Conservation (phyloP, 2,329 filamentous ascomycete genomes). For the Monascus ruber region DNA sequence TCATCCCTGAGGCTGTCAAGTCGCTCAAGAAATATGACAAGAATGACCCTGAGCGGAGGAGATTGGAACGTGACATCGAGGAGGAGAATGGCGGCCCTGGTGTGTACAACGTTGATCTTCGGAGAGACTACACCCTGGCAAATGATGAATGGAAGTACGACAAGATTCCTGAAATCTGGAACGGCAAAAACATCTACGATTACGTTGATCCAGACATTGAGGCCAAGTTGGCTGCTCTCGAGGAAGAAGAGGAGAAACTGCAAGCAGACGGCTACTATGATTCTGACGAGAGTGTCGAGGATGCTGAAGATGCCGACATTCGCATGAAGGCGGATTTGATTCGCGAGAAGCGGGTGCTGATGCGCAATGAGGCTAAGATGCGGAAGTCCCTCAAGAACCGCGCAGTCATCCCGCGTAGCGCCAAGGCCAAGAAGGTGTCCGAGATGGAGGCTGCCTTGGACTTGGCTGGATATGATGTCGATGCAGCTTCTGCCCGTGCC, state of each 20-base stretch:
- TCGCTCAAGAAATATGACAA: constrained; percentile 80
- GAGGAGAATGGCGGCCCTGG: constrained; percentile 88
- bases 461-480: constrained; percentile 73
- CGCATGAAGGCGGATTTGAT: constrained; percentile 89
- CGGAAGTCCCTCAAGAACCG: constrained; percentile 96
- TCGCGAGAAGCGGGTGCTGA: constrained; percentile 82
- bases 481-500: constrained; percentile 60
- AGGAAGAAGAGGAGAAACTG: constrained; percentile 89
- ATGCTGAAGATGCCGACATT: constrained; percentile 78
- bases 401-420: constrained; percentile 77
- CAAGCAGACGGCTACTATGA: constrained; percentile 92
- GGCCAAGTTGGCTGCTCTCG: constrained; percentile 76
- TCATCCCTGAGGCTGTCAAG: constrained; percentile 78
- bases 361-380: constrained; percentile 90
- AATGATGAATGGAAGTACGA: constrained; percentile 93
- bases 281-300: constrained; percentile 68
- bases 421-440: constrained; percentile 68
- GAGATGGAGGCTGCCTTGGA: constrained; percentile 81
- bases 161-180: constrained; percentile 83
- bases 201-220: constrained; percentile 97
- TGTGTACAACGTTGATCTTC: constrained; percentile 89
- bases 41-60: constrained; percentile 68
- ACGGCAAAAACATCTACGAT: constrained; percentile 96
- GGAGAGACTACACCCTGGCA: constrained; percentile 76
- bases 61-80: constrained; percentile 75